Base-by-base conservation (phyloP, 768 basidiomycete species). In the Termitomyces titanicus region DNA sequence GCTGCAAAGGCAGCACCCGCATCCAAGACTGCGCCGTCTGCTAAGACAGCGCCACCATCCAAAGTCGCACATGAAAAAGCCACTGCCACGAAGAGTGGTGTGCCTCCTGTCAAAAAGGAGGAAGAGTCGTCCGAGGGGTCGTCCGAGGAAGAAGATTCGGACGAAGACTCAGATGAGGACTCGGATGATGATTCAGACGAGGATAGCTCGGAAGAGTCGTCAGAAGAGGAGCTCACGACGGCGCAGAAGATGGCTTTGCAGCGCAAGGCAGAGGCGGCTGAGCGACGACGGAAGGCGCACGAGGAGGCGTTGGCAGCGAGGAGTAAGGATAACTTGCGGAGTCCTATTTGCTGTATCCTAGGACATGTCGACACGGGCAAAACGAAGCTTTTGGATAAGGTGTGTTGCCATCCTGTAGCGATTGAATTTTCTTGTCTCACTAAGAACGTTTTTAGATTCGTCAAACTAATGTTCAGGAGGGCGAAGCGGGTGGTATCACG, bases 311-410 rank as follows among this genome's bases (percentile, higher is more conserved):
- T 95, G 55, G 91, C 94, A 39, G 90, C 89, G 4, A 74, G 92
- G 49, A 92, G 74, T 68, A 94, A 91, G 70, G 94, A 98, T 62
- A 75, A 98, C 68, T 74, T 99, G 45, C 89, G 97, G 40, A 92
- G 89, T 68, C 97, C 97, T 13, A 99, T 99, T 68, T 98, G 96
- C 68, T 98, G 96, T 82, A 99, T 99, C 64, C 72, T 99, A 58
- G 97, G 97, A 56, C 97, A 99, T 70, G 97, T 99, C 81, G 97
- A 99, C 78, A 98, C 95, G 4, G 97, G 97, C 57, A 99, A 99
- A 75, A 99, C 97, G 13, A 98, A 97, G 72, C 76, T 99, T 37
- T 72, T 99, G 63, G 97, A 99, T 70, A 98, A 98, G 82, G 94
- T 92, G 51, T 51, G 57, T 44, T 47, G 22, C 12, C 12, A 10